These are phyloP conservation scores for Penicillium sp. DNA, from an alignment of 2,329 filamentous ascomycete genomes.

Conservation along the genomic window DNA sequence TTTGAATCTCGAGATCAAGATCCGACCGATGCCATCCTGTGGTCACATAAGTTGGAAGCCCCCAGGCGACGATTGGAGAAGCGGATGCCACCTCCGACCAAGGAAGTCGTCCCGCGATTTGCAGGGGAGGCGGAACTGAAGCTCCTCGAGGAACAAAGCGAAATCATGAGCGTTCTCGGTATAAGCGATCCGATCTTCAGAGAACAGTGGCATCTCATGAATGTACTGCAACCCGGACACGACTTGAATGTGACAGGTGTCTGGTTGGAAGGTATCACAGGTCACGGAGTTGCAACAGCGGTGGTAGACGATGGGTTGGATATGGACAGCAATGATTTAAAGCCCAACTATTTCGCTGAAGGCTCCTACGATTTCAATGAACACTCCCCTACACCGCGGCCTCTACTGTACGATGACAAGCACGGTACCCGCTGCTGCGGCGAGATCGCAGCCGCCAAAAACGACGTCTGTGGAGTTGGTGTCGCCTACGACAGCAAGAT, in stretches of 20 bases:
- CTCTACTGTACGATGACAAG: conserved; percentile 76
- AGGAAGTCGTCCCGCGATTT: conserved; percentile 29
- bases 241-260: conserved; percentile 95
- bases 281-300: conserved; percentile 82
- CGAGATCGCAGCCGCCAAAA: conserved; percentile 87
- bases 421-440: conserved; percentile 95
- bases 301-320: conserved; percentile 96
- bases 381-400: conserved; percentile 71
- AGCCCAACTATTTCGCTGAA: conserved; percentile 86
- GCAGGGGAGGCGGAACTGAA: conserved; percentile 39
- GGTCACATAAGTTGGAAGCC: conserved; percentile 71
- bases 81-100: conserved; percentile 44
- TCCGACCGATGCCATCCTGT: conserved; percentile 69
- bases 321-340: conserved; percentile 90
- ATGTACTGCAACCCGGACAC: conserved; percentile 74
- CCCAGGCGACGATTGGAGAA: conserved; percentile 62
- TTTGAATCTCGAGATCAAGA: conserved; percentile 34
- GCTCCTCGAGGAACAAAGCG: conserved; percentile 57
- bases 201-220: conserved; percentile 95
- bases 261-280: conserved; percentile 88
- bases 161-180: conserved; percentile 63
- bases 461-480: conserved; percentile 91
- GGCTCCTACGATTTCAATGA: conserved; percentile 98
- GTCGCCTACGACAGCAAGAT: conserved; percentile 91
- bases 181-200: conserved; percentile 89